Conservation (phyloP, 495 filamentous ascomycete species). For the Neurospora sp. region DNA sequence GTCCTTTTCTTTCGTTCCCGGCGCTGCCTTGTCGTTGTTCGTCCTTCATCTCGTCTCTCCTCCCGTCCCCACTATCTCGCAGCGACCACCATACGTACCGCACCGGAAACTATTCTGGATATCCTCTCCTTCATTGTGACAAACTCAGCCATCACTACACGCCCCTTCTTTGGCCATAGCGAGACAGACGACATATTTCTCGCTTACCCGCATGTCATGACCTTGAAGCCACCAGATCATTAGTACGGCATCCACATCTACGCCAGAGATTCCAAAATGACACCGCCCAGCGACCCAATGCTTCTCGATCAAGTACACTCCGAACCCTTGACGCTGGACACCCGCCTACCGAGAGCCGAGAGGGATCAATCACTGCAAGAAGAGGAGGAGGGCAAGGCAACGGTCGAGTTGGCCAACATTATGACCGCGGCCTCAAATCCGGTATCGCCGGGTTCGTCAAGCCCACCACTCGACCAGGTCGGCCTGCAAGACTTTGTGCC, state of each 20-base stretch:
- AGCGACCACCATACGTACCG: not conserved
- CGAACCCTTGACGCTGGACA: slow-evolving; percentile 21
- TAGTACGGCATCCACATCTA: not conserved
- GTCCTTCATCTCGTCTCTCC: not conserved
- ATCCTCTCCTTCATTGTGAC: not conserved
- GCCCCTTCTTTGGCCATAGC: not conserved
- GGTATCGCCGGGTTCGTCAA: slow-evolving; percentile 43
- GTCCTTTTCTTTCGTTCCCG: not conserved
- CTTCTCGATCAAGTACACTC: slow-evolving; percentile 15
- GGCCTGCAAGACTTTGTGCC: slow-evolving; percentile 40
- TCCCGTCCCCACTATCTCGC: not conserved
- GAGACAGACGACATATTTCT: not conserved
- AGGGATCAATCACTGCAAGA: slow-evolving; percentile 21
- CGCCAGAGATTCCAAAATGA: slow-evolving; percentile 8
- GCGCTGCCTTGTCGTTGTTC: not conserved
- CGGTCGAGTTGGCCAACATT: slow-evolving; percentile 37
- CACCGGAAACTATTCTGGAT: not conserved
- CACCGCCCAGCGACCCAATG: slow-evolving; percentile 6
- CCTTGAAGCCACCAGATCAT: not conserved
- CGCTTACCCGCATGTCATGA: not conserved
- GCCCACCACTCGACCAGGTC: slow-evolving; percentile 37
- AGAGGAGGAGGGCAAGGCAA: slow-evolving; percentile 32
- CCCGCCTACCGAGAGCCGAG: slow-evolving; percentile 16
- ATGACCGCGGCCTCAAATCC: slow-evolving; percentile 43
- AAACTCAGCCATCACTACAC: not conserved